Evolutionary conservation across 176 grass and related monocot genomes (phyloP).

Genomic region (Eleusine coracana): DNA sequence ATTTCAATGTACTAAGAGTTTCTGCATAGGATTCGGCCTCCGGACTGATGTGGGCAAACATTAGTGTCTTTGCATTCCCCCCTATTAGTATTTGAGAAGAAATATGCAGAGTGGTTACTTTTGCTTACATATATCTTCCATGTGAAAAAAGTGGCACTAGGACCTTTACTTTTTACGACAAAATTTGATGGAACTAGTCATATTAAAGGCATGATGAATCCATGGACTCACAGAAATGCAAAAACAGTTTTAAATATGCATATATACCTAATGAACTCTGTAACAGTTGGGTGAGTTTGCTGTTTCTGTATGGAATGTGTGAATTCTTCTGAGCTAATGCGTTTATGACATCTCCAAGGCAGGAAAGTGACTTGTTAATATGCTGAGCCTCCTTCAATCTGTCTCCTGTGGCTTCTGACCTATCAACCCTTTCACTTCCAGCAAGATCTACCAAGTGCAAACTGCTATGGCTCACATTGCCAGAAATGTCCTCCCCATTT

Average conservation of each 20-base stretch:
- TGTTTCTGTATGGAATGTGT: slow-evolving; percentile 93
- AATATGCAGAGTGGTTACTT: slow-evolving; percentile 29
- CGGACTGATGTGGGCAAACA: slow-evolving; percentile 83
- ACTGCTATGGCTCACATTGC: slow-evolving; percentile 55
- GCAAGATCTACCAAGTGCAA: slow-evolving; percentile 97
- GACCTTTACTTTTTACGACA: slow-evolving; percentile 14
- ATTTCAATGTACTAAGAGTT: slow-evolving; percentile 86
- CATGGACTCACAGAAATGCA: neutral
- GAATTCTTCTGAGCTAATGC: slow-evolving; percentile 91
- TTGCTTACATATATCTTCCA: neutral
- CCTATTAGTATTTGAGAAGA: slow-evolving; percentile 47
- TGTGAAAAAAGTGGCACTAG: neutral
- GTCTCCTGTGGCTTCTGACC: slow-evolving; percentile 80
- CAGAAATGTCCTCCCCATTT: slow-evolving; percentile 69
- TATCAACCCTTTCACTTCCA: slow-evolving; percentile 90
- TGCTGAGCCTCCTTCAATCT: slow-evolving; percentile 78
- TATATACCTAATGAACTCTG: slow-evolving; percentile 84
- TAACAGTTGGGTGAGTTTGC: slow-evolving; percentile 87
- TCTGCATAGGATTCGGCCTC: slow-evolving; percentile 71
- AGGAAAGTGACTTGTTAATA: slow-evolving; percentile 93
- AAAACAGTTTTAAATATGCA: slow-evolving; percentile 25
- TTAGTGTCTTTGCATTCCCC: slow-evolving; percentile 78
- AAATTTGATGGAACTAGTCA: neutral
- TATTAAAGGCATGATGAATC: slow-evolving; percentile 6
- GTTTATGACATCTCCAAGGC: slow-evolving; percentile 95